Conservation (phyloP, 352 stramenopile genomes). For the Salisapilia sapeloensis region DNA sequence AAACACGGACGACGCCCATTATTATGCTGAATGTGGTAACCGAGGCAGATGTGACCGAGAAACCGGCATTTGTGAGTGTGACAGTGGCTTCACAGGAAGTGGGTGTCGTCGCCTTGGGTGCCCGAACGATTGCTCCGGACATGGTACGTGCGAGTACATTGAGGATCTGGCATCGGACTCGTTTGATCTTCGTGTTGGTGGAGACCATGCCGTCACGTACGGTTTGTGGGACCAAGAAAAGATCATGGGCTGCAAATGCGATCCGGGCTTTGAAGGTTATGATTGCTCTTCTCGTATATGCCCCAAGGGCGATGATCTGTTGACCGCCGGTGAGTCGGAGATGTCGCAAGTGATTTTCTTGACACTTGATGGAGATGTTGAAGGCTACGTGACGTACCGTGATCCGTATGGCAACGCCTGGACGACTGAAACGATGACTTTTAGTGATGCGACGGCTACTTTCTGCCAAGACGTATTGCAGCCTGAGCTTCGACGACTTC, state of each 20-base stretch:
- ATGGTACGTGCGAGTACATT: slow-evolving; percentile 32
- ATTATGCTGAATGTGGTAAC: slow-evolving; percentile 65
- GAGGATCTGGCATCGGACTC: slow-evolving; percentile 23
- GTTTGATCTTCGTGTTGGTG: slow-evolving; percentile 23
- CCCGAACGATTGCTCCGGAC: slow-evolving; percentile 22
- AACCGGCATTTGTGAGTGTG: slow-evolving; percentile 50
- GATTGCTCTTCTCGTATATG: slow-evolving; percentile 76
- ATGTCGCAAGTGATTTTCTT: slow-evolving; percentile 29
- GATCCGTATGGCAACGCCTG: slow-evolving; percentile 60
- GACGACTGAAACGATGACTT: slow-evolving; percentile 21
- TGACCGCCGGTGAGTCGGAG: slow-evolving; percentile 30
- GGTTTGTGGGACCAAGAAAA: slow-evolving; percentile 64
- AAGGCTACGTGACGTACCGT: slow-evolving; percentile 39
- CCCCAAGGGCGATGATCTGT: slow-evolving; percentile 75
- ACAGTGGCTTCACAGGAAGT: slow-evolving; percentile 33
- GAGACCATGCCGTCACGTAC: slow-evolving; percentile 9
- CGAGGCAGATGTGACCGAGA: slow-evolving; percentile 69
- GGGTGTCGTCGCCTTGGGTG: slow-evolving; percentile 37
- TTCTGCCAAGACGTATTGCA: slow-evolving; percentile 18
- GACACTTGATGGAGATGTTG: not conserved
- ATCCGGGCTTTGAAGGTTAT: slow-evolving; percentile 46
- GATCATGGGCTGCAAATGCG: slow-evolving; percentile 51
- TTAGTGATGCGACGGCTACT: slow-evolving; percentile 2
- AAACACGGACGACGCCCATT: slow-evolving; percentile 46
- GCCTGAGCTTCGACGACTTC: slow-evolving; percentile 17